A percentile compares a stretch with the other conserved stretches of the same genome.
phyloP scores from a whole-genome alignment of 1,139 yeast species.

The Sporopachydermia cereana region DNA sequence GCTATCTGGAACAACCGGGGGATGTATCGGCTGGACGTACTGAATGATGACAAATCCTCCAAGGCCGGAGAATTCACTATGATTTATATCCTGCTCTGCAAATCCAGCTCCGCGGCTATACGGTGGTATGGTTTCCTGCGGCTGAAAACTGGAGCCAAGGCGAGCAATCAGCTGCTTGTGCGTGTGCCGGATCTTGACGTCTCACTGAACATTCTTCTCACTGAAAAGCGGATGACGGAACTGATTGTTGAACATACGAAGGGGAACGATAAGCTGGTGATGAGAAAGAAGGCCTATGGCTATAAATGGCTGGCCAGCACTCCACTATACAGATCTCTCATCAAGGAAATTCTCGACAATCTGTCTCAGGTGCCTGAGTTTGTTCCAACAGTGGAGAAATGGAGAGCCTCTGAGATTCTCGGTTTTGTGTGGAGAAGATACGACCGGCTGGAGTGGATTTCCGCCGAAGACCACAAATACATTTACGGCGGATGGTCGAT shows the following conservation, averaged over 20 bases:
- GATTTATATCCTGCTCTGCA: constrained; percentile 44
- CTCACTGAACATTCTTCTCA: constrained; percentile 33
- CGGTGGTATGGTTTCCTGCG: constrained; percentile 55
- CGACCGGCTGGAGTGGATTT: constrained; percentile 70
- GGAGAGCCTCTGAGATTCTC: constrained; percentile 23
- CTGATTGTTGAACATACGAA: constrained; percentile 6
- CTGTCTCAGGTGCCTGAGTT: constrained; percentile 18
- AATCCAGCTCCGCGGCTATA: constrained; percentile 39
- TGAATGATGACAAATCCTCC: constrained; percentile 8
- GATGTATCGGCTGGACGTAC: constrained; percentile 13
- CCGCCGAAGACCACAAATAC: constrained; percentile 39
- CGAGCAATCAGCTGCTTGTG: constrained; percentile 25
- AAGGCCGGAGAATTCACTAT: constrained; percentile 16
- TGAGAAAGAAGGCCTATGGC: constrained; percentile 7
- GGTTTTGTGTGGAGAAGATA: constrained; percentile 57
- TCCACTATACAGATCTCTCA: constrained; percentile 17
- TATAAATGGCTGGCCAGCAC: constrained; percentile 10
- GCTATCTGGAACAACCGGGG: constrained; percentile 33
- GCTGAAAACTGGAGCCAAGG: constrained; percentile 26
- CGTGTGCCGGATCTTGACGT: constrained; percentile 42
- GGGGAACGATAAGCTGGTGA: background rate
- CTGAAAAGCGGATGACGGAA: constrained; percentile 16
- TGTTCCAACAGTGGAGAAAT: constrained; percentile 14
- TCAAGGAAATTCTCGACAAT: constrained; percentile 20
- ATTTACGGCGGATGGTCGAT: constrained; percentile 34